Percentiles rank a stretch among this genome's conserved stretches.
phyloP scores from a whole-genome alignment of 345 rosid species.

The Erucastrum elatum region DNA sequence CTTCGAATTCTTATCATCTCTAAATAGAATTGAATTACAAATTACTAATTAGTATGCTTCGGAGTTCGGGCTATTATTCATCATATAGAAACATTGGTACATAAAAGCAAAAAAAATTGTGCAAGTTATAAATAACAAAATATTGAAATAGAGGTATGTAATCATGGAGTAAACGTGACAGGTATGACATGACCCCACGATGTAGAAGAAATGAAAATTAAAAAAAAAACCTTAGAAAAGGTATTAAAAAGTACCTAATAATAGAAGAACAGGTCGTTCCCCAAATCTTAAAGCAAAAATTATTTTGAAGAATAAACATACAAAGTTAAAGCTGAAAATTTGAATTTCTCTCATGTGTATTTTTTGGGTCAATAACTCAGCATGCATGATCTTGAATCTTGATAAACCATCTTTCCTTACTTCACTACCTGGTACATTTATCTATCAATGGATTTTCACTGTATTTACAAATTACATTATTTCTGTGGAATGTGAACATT shows the following conservation, averaged over 20 bases:
- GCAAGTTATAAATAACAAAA: background rate
- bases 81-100: background rate
- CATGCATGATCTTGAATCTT: slow-evolving; percentile 26
- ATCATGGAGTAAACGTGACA: slow-evolving; percentile 22
- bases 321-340: slow-evolving; percentile 31
- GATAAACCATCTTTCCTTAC: background rate
- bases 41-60: background rate
- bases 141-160: slow-evolving; percentile 2
- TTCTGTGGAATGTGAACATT: background rate
- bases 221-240: background rate
- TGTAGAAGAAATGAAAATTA: slow-evolving; percentile 29
- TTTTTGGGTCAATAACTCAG: slow-evolving; percentile 2
- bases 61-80: slow-evolving; percentile 8
- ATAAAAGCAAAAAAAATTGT: background rate
- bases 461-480: background rate
- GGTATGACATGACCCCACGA: slow-evolving; percentile 46
- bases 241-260: too few species aligned
- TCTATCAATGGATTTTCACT: background rate
- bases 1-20: background rate
- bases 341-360: slow-evolving; percentile 4
- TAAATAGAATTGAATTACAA: background rate
- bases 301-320: slow-evolving; percentile 29
- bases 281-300: slow-evolving; percentile 39
- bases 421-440: background rate
- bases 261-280: background rate